phyloP scores from a whole-genome alignment of 257 asterid genomes.

The Misopates orontium region DNA sequence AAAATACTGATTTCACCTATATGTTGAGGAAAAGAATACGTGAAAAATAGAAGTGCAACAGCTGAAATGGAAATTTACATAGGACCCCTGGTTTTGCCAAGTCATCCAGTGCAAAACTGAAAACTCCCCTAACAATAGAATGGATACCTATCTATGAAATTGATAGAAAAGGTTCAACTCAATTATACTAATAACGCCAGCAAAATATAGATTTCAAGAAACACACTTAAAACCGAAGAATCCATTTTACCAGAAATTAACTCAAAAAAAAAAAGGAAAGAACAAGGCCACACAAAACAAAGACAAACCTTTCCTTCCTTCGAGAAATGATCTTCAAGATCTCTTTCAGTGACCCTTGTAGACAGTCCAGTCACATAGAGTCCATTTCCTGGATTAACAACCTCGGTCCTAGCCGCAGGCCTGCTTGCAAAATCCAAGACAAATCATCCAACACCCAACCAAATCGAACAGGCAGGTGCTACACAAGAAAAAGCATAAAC shows the following conservation, averaged over 20 bases:
- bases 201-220: neutral
- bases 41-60: conserved; percentile 3
- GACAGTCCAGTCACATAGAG: conserved; percentile 97
- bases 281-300: neutral
- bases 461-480: conserved; percentile 3
- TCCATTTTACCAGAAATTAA: neutral
- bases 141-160: neutral
- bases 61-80: conserved; percentile 2
- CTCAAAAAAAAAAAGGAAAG: neutral
- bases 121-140: too few species aligned
- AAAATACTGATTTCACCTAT: conserved; percentile 78
- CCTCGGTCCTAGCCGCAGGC: conserved; percentile 43
- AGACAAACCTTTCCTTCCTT: conserved; percentile 90
- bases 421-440: conserved; percentile 15
- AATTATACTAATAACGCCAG: neutral
- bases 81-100: conserved; percentile 7
- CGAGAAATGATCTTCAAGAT: conserved; percentile 94
- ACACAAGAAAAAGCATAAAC: conserved; percentile 1
- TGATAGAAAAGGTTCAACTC: neutral
- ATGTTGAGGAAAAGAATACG: conserved; percentile 20
- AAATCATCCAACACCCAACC: conserved; percentile 5
- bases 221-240: neutral
- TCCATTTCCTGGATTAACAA: conserved; percentile 67
- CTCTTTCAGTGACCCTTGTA: conserved; percentile 90
- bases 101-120: too few species aligned